phyloP scores from a whole-genome alignment of 2,329 filamentous ascomycete species.

The Cladophialophora immunda region DNA sequence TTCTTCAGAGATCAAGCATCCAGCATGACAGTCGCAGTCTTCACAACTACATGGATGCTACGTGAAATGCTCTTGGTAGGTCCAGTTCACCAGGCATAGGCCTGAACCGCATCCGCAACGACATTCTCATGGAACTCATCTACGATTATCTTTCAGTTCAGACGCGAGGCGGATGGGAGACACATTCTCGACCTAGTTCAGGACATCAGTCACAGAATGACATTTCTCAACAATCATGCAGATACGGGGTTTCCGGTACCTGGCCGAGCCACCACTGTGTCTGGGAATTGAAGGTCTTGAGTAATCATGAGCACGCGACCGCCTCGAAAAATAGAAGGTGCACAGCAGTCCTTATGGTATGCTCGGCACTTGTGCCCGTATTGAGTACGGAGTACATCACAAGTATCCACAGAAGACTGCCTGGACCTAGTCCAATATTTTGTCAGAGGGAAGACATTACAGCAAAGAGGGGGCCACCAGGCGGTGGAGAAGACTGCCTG shows the following conservation, averaged over 20 bases:
- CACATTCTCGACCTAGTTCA: not conserved
- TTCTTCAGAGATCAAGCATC: not conserved
- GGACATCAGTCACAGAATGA: not conserved
- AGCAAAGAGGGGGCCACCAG: not conserved
- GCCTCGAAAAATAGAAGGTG: not conserved
- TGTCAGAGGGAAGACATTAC: not conserved
- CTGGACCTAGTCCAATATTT: not conserved
- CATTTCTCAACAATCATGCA: not conserved
- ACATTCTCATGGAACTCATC: not conserved
- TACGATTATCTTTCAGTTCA: not conserved
- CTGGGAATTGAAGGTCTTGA: not conserved
- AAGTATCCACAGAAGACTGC: not conserved
- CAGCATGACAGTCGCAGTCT: not conserved
- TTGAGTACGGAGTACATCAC: not conserved
- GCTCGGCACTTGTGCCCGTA: not conserved
- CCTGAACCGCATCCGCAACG: not conserved
- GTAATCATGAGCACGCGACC: not conserved
- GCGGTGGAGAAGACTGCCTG: not conserved
- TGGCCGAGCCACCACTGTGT: not conserved
- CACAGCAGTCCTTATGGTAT: no score
- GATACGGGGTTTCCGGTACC: not conserved
- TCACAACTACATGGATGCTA: not conserved
- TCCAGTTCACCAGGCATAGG: not conserved
- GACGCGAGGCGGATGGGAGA: no score
- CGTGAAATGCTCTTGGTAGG: not conserved